These are phyloP conservation scores for Stygiomarasmius scandens DNA, from an alignment of 1,284 basidiomycete genomes.

Conservation along the genomic window DNA sequence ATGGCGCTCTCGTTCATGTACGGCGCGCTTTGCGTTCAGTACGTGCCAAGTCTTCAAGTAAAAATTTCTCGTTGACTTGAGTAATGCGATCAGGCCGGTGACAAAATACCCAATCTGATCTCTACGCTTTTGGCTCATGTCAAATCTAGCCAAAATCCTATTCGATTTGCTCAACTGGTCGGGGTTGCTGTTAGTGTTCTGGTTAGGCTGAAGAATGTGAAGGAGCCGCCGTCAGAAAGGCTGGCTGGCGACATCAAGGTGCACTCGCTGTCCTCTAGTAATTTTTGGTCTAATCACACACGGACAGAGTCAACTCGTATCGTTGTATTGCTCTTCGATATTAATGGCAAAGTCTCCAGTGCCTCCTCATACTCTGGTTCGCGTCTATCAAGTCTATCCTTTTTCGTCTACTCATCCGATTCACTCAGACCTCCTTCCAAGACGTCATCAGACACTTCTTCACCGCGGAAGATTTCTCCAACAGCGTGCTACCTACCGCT, in stretches of 20 bases:
- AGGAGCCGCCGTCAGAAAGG: conserved; percentile 42
- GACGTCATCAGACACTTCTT: conserved; percentile 64
- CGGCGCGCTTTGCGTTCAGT: conserved; percentile 69
- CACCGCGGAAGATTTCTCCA: conserved; percentile 51
- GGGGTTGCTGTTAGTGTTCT: conserved; percentile 65
- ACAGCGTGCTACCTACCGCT: conserved; percentile 60
- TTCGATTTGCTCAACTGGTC: conserved; percentile 54
- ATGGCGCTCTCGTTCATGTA: conserved; percentile 59
- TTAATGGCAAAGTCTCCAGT: conserved; percentile 62
- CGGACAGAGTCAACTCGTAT: conserved; percentile 51
- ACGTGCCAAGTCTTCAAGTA: conserved; percentile 23
- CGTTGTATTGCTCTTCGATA: conserved; percentile 52
- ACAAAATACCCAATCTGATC: conserved; percentile 51
- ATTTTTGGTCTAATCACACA: background rate
- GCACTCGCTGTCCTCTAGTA: conserved; percentile 12
- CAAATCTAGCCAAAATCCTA: conserved; percentile 51
- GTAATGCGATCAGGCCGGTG: conserved; percentile 41
- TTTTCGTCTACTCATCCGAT: conserved; percentile 1
- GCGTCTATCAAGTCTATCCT: conserved; percentile 20
- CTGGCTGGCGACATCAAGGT: conserved; percentile 51
- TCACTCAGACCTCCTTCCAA: conserved; percentile 48
- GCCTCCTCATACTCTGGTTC: conserved; percentile 51
- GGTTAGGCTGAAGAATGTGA: conserved; percentile 57
- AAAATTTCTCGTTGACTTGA: conserved; percentile 4
- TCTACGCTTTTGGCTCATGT: conserved; percentile 49